These are phyloP conservation scores for Neurospora africana DNA, from an alignment of 495 filamentous ascomycete species.

Conservation along the genomic window DNA sequence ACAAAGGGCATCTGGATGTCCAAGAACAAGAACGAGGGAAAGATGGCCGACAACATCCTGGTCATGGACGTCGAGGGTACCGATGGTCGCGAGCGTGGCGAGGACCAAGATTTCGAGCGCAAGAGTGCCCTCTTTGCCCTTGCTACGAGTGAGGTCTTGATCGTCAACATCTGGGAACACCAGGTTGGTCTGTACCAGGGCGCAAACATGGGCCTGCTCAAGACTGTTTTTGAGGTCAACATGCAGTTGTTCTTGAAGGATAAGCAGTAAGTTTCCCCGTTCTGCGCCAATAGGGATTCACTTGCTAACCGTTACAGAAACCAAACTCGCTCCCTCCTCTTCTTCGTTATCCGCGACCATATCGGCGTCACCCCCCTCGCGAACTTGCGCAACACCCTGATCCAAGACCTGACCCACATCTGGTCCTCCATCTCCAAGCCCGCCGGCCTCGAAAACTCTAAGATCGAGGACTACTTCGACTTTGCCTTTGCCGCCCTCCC, in stretches of 20 bases:
- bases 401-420: conserved; percentile 81
- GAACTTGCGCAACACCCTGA: conserved; percentile 78
- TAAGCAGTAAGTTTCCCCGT: conserved; percentile 52
- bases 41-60: conserved; percentile 93
- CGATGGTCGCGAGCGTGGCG: conserved; percentile 89
- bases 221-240: conserved; percentile 98
- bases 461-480: conserved; percentile 94
- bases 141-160: conserved; percentile 94
- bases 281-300: neutral
- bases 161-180: conserved; percentile 99
- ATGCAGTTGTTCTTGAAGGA: conserved; percentile 93
- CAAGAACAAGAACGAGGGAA: conserved; percentile 65
- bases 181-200: conserved; percentile 97
- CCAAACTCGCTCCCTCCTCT: conserved; percentile 82
- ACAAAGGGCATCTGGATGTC: conserved; percentile 99
- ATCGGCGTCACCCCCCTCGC: conserved; percentile 80
- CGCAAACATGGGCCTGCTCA: conserved; percentile 95
- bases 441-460: conserved; percentile 71
- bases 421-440: conserved; percentile 92
- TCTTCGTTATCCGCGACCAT: conserved; percentile 98
- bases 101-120: conserved; percentile 97
- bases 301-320: conserved; percentile 46
- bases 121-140: conserved; percentile 95
- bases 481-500: conserved; percentile 93
- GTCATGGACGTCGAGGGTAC: conserved; percentile 99